Evolutionary conservation across 2,329 filamentous ascomycete species (phyloP).

Genomic region (Geosmithia morbida): DNA sequence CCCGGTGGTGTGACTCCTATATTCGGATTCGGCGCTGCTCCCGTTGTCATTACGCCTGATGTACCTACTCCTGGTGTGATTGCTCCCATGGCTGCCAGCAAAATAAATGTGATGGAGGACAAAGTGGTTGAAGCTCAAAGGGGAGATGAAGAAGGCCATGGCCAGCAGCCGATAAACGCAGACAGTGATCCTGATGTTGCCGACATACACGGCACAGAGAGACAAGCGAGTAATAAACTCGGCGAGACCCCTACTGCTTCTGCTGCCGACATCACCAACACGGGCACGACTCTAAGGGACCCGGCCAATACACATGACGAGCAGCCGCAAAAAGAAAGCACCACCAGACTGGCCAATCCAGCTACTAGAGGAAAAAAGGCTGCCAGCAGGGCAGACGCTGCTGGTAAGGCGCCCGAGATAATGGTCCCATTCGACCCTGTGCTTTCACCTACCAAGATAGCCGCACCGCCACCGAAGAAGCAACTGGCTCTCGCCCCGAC

Average conservation of each 20-base stretch:
- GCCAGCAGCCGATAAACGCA: not conserved
- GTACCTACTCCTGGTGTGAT: no score
- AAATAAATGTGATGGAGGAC: not conserved
- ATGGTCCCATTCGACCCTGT: slow-evolving; percentile 21
- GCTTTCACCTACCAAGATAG: slow-evolving; percentile 3
- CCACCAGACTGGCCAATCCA: slow-evolving; percentile 23
- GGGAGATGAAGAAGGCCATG: not conserved
- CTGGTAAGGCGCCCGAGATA: slow-evolving; percentile 28
- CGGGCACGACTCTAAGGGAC: no score
- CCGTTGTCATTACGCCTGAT: not conserved
- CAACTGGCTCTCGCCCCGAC: not conserved
- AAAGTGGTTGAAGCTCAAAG: not conserved
- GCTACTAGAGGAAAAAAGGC: slow-evolving; percentile 39
- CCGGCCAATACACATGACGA: not conserved
- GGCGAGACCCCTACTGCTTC: no score
- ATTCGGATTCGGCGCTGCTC: not conserved
- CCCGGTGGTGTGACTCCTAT: slow-evolving; percentile 4
- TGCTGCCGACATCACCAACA: no score
- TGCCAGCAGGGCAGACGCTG: slow-evolving; percentile 34
- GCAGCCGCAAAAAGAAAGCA: not conserved
- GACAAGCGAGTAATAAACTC: no score
- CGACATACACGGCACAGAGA: no score
- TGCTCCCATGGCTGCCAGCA: not conserved
- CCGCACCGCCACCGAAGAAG: not conserved
- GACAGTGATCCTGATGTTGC: not conserved